phyloP scores from a whole-genome alignment of 108 stramenopile species.

The Hondaea fermentalgiana region DNA sequence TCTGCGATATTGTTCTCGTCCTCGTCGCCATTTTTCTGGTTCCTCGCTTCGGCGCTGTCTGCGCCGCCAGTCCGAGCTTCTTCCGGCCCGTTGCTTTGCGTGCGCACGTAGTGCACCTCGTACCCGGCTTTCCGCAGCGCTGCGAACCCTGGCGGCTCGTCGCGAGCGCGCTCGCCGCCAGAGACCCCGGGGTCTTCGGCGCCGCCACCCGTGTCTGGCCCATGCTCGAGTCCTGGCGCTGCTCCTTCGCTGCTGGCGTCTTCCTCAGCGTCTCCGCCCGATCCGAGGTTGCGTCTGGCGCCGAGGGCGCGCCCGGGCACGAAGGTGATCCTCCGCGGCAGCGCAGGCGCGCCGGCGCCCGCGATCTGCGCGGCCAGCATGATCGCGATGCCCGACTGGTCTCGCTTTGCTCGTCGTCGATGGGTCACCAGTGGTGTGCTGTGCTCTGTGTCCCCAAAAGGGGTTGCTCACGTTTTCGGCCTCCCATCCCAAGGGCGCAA shows the following conservation, averaged over 20 bases:
- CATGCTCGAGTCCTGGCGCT: background rate
- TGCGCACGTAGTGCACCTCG: background rate
- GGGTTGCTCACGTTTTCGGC: too few species aligned
- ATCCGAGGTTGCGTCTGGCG: background rate
- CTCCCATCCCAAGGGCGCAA: too few species aligned
- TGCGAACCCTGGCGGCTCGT: background rate
- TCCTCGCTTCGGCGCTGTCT: background rate
- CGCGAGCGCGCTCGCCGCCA: background rate
- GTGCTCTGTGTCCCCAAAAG: background rate
- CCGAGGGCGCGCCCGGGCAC: background rate
- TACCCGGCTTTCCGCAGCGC: background rate
- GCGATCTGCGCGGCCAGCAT: background rate
- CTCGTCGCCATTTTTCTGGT: background rate
- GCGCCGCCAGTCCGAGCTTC: background rate
- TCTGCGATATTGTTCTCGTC: background rate
- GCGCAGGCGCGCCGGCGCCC: background rate
- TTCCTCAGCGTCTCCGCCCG: background rate
- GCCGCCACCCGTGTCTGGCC: too few species aligned
- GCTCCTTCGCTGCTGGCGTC: background rate
- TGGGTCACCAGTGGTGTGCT: background rate
- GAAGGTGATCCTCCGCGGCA: background rate
- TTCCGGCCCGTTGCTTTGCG: background rate
- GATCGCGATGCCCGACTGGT: background rate
- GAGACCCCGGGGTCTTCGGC: too few species aligned
- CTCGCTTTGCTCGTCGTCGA: background rate